Evolutionary conservation across 2,329 filamentous ascomycete genomes (phyloP), one percentile per base, ranked within the genome.

Genomic region (Hypoxylon sp.): DNA sequence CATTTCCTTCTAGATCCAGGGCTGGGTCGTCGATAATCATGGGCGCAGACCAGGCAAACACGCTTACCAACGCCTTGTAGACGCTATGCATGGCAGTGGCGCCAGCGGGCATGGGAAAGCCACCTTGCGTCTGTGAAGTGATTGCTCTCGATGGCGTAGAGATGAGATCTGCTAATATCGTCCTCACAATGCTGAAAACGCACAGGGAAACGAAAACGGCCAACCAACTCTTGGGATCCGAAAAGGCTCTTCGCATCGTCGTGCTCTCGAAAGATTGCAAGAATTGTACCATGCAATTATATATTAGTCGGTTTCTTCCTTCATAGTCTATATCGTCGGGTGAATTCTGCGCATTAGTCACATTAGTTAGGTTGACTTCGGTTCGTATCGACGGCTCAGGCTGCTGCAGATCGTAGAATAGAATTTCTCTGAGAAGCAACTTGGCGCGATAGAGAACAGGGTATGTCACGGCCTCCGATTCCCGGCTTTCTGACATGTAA

Each of bases 141-240:
- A 68, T 58, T 3, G 60, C 59, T 46, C 71, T 66, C 20, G 71
- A 62, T n/a, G 66, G 67, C 17, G 71, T 71, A 20, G 74, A 72
- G 18, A 74, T 72, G 27, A 81, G 72, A 52, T 84, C 81, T 13
- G 79, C 73, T 4, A 85, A 71, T 1, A 86, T 75, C 1, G 82
- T 82, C 45, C 79, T 78, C 17, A 81, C 77, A 23, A 83, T 74
- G 66, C 82, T 85, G 65, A 86, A 84, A n/a, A 86, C 80, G 68
- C 83, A 85, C 15, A 86, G 70, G 10, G 83, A 80, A 46, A 83
- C 73, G 57, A 85, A 83, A 3, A 79, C 69, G 2, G 83, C 80
- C 13, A 84, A 68, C 78, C 81, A 84, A 51, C 75, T 75, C 61
- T 76, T 77, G 7, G 77, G 72, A 20, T 75, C 74, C 18, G 77